These are phyloP conservation scores for Corynespora cassiicola DNA, from an alignment of 2,329 filamentous ascomycete genomes.

Conservation along the genomic window DNA sequence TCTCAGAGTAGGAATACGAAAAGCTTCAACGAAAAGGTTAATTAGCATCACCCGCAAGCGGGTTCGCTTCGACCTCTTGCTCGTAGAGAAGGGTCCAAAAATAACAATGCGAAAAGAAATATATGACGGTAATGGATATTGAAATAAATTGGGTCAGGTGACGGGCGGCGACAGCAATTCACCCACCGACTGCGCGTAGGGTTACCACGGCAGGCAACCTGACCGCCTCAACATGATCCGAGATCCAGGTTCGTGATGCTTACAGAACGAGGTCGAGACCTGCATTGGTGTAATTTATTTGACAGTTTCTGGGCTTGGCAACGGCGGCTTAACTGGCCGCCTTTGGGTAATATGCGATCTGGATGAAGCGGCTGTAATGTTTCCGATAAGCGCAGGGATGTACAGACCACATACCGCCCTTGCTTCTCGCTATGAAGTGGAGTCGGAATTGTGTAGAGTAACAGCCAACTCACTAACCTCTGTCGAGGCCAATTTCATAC, in stretches of 20 bases:
- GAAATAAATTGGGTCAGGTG: conserved; percentile 33
- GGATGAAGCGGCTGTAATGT: conserved; percentile 18
- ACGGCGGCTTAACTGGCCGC: conserved; percentile 28
- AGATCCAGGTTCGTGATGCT: conserved; percentile 28
- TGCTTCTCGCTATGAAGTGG: conserved; percentile 10
- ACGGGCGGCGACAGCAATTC: conserved; percentile 21
- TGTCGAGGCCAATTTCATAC: conserved; percentile 21
- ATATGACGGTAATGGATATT: conserved; percentile 28
- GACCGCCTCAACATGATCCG: conserved; percentile 17
- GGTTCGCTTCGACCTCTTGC: conserved; percentile 21
- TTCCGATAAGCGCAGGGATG: conserved; percentile 30
- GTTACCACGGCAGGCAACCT: conserved; percentile 9
- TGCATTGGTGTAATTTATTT: conserved; percentile 34
- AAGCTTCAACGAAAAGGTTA: conserved; percentile 35
- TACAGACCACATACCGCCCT: conserved; percentile 23
- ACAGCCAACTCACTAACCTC: conserved; percentile 15
- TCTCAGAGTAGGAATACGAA: conserved; percentile 39
- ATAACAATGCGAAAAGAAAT: conserved; percentile 26
- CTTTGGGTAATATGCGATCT: conserved; percentile 38
- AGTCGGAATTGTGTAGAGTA: conserved; percentile 20
- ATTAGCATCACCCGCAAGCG: conserved; percentile 26
- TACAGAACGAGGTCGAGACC: conserved; percentile 44
- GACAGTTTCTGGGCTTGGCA: conserved; percentile 30
- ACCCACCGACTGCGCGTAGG: too few species aligned
- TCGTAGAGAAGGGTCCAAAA: conserved; percentile 25